Evolutionary conservation across 2,329 filamentous ascomycete genomes (phyloP).

Genomic region (Claviceps sp.): DNA sequence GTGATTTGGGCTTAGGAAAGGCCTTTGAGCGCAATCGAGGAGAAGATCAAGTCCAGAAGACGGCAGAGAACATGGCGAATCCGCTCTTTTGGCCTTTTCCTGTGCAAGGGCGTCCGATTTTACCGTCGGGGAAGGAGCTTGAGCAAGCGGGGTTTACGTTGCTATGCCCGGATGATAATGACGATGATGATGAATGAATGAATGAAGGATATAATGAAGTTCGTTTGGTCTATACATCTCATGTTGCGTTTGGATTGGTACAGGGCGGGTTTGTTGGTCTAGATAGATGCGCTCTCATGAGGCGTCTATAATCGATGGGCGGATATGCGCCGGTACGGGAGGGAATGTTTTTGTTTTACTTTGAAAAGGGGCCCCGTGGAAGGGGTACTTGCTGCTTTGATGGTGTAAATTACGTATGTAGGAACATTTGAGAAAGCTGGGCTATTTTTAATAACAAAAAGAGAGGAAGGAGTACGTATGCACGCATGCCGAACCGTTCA

Average conservation of each 20-base stretch:
- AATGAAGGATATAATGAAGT: neutral
- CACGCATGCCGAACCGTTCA: no score
- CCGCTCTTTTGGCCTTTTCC: slow-evolving; percentile 49
- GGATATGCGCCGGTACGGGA: neutral
- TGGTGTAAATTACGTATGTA: no score
- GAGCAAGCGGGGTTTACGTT: slow-evolving; percentile 39
- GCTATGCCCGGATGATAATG: slow-evolving; percentile 8
- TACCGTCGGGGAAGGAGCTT: slow-evolving; percentile 33
- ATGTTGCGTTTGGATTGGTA: neutral
- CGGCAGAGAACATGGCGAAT: slow-evolving; percentile 31
- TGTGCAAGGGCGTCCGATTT: slow-evolving; percentile 43
- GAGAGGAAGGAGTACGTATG: no score
- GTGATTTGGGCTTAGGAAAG: slow-evolving; percentile 26
- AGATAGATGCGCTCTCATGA: neutral
- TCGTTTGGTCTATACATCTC: neutral
- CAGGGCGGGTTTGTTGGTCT: neutral
- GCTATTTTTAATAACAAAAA: no score
- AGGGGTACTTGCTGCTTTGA: no score
- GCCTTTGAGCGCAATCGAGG: slow-evolving; percentile 6
- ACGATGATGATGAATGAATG: neutral
- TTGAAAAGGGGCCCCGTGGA: no score
- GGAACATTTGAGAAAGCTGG: no score
- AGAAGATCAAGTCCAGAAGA: slow-evolving; percentile 10
- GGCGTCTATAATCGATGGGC: neutral
- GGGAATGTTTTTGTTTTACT: no score